Conservation (phyloP, 202 grass and related monocot genomes). For the Schoenoplectus triqueter region DNA sequence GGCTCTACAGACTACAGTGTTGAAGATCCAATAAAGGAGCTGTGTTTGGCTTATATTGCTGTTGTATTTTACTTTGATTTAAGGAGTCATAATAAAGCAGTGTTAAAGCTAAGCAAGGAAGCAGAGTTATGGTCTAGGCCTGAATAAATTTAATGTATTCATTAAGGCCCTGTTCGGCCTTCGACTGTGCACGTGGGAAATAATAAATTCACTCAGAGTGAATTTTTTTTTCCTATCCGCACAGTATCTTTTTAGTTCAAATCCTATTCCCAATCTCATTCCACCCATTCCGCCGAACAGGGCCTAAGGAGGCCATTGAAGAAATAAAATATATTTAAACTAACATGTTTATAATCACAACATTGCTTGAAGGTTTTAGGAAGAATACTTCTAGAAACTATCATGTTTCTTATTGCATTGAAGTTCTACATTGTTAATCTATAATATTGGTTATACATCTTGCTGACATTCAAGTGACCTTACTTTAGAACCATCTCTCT, state of each 20-base stretch:
- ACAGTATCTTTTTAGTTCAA: too few species aligned
- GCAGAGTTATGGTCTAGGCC: background rate
- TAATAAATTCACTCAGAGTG: too few species aligned
- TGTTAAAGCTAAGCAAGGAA: background rate
- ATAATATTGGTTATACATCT: constrained; percentile 19
- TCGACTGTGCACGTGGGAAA: too few species aligned
- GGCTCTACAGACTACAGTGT: background rate
- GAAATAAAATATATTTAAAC: background rate
- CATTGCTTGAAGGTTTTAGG: too few species aligned
- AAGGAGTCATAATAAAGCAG: too few species aligned
- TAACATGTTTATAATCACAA: background rate
- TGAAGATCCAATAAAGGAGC: background rate
- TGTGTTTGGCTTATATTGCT: background rate
- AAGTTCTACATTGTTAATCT: background rate
- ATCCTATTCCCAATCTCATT: too few species aligned
- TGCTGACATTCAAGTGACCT: constrained; percentile 2
- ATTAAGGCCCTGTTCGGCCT: background rate
- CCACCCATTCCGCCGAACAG: too few species aligned
- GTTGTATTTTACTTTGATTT: background rate
- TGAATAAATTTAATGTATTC: background rate
- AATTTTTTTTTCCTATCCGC: too few species aligned
- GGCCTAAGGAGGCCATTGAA: background rate
- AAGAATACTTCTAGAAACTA: background rate
- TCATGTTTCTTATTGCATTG: background rate
- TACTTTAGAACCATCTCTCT: constrained; percentile 10